Evolutionary conservation across 768 basidiomycete species (phyloP).

Genomic region (Amanita brunnescens): DNA sequence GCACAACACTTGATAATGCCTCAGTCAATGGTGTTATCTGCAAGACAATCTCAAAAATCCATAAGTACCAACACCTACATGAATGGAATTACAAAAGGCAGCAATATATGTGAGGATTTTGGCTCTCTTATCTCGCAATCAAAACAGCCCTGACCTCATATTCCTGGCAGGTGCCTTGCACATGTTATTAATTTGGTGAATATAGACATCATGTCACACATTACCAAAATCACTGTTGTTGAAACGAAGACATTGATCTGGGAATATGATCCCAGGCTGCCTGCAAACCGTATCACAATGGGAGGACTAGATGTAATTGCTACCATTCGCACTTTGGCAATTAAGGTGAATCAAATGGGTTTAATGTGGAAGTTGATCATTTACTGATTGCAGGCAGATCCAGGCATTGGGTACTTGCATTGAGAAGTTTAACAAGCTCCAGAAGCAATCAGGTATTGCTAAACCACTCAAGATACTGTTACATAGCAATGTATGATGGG

Average conservation of each 20-base stretch:
- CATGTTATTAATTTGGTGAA: slow-evolving; percentile 20
- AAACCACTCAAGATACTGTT: slow-evolving; percentile 12
- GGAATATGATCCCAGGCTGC: slow-evolving; percentile 23
- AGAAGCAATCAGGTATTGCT: slow-evolving; percentile 7
- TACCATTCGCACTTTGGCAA: slow-evolving; percentile 17
- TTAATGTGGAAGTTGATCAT: neutral
- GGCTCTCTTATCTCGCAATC: too few species aligned
- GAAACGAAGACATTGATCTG: slow-evolving; percentile 22
- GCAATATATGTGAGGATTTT: too few species aligned
- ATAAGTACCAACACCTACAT: too few species aligned
- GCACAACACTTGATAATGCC: neutral
- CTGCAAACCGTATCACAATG: slow-evolving; percentile 17
- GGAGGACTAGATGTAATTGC: slow-evolving; percentile 23
- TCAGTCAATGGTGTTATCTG: neutral
- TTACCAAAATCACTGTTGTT: slow-evolving; percentile 20
- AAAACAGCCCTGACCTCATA: too few species aligned
- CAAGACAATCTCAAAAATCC: neutral
- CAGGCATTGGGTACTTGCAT: neutral
- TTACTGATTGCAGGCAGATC: neutral
- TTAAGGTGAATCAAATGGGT: slow-evolving; percentile 20
- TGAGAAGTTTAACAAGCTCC: slow-evolving; percentile 12
- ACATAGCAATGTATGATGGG: slow-evolving; percentile 17
- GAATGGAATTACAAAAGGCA: too few species aligned
- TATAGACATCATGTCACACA: slow-evolving; percentile 20
- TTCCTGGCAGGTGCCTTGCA: too few species aligned